phyloP scores from a whole-genome alignment of 495 filamentous ascomycete genomes.

The Cercophora sp. region DNA sequence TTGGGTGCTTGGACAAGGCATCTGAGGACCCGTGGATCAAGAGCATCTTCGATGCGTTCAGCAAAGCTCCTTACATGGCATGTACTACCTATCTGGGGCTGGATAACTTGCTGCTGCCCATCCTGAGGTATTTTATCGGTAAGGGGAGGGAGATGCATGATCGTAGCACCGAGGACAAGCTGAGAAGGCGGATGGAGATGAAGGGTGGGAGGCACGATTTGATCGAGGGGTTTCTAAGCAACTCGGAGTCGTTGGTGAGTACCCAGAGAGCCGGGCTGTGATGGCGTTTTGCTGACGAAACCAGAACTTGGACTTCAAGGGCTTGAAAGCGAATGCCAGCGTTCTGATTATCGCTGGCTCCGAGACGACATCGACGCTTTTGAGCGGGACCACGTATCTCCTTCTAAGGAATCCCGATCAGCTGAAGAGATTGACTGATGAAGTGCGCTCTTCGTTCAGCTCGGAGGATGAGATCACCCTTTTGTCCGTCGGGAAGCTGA shows the following conservation, averaged over 20 bases:
- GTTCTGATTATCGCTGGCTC: slow-evolving; percentile 50
- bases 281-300: neutral
- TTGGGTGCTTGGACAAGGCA: slow-evolving; percentile 50
- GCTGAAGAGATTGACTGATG: slow-evolving; percentile 37
- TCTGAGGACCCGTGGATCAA: slow-evolving; percentile 53
- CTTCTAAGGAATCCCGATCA: slow-evolving; percentile 40
- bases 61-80: neutral
- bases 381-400: slow-evolving; percentile 45
- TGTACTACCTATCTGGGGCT: slow-evolving; percentile 9
- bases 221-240: slow-evolving; percentile 46
- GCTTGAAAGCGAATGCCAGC: slow-evolving; percentile 22
- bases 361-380: slow-evolving; percentile 53
- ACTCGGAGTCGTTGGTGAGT: slow-evolving; percentile 39
- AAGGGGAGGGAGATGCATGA: slow-evolving; percentile 22
- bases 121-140: slow-evolving; percentile 22
- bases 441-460: slow-evolving; percentile 48
- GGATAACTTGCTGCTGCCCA: slow-evolving; percentile 10
- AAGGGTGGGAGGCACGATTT: slow-evolving; percentile 41
- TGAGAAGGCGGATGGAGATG: slow-evolving; percentile 38
- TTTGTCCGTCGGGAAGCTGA: slow-evolving; percentile 34
- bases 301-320: slow-evolving; percentile 6
- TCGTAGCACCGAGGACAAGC: slow-evolving; percentile 30
- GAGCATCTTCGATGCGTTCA: slow-evolving; percentile 40
- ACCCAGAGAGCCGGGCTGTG: neutral
- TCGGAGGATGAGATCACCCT: slow-evolving; percentile 46